Conservation (phyloP, 257 asterid genomes). For the Forsythia suspensa region DNA sequence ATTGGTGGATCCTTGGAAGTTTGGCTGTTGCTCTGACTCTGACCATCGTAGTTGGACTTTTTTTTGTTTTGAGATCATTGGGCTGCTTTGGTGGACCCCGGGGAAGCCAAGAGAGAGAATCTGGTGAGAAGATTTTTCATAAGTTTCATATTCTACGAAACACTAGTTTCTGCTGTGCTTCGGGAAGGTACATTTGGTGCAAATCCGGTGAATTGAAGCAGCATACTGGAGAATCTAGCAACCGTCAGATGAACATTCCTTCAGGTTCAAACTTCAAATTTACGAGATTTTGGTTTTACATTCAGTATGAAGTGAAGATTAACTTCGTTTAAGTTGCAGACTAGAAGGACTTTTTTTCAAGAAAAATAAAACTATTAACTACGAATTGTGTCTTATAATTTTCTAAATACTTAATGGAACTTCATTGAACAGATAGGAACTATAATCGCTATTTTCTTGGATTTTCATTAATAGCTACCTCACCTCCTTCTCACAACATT, state of each 20-base stretch:
- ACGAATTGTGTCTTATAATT: too few species aligned
- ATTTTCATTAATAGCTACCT: too few species aligned
- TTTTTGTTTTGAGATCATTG: conserved; percentile 61
- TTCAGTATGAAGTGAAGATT: neutral
- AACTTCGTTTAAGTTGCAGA: neutral
- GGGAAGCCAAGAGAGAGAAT: conserved; percentile 47
- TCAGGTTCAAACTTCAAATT: conserved; percentile 47
- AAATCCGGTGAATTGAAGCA: conserved; percentile 52
- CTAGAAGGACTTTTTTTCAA: neutral
- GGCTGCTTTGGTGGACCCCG: conserved; percentile 41
- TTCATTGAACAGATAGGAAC: too few species aligned
- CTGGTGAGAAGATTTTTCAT: conserved; percentile 55
- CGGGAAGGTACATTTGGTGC: conserved; percentile 62
- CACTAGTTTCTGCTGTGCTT: conserved; percentile 81
- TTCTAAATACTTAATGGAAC: too few species aligned
- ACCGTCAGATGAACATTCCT: conserved; percentile 76
- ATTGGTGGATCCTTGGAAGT: conserved; percentile 90
- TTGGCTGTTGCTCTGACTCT: conserved; percentile 73
- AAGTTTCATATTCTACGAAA: conserved; percentile 78
- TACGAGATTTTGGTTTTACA: neutral
- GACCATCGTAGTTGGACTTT: conserved; percentile 43
- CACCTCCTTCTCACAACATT: too few species aligned
- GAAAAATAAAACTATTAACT: too few species aligned
- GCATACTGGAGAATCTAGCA: conserved; percentile 65
- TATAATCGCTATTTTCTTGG: too few species aligned